Conservation (phyloP, 495 filamentous ascomycete genomes). For the Talaromyces stipitatus region DNA sequence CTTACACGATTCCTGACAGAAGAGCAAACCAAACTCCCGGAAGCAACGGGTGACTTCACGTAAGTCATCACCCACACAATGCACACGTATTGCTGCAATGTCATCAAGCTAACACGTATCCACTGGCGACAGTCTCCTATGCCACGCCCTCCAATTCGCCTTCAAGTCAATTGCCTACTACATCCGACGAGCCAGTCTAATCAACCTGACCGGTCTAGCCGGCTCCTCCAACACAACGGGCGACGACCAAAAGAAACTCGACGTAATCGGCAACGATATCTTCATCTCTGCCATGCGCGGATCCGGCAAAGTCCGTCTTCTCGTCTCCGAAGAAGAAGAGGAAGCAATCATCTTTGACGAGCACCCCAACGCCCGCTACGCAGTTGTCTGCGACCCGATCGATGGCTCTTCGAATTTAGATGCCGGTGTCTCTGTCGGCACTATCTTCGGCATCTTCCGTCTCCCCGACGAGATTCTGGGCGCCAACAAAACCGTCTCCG, state of each 20-base stretch:
- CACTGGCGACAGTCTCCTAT: conserved; percentile 61
- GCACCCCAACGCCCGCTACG: conserved; percentile 74
- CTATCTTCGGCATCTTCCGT: conserved; percentile 93
- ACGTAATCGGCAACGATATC: conserved; percentile 96
- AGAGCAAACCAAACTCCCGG: conserved; percentile 85
- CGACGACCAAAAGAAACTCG: conserved; percentile 98
- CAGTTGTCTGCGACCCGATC: conserved; percentile 95
- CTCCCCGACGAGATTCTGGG: conserved; percentile 64
- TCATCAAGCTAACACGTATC: neutral
- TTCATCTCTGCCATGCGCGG: conserved; percentile 92
- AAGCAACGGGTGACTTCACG: conserved; percentile 98
- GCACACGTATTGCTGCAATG: neutral
- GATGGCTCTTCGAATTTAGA: conserved; percentile 97
- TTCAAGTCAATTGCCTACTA: conserved; percentile 99
- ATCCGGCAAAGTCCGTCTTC: conserved; percentile 77
- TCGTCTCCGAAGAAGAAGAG: conserved; percentile 97
- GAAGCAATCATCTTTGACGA: conserved; percentile 82
- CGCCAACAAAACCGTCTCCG: conserved; percentile 46
- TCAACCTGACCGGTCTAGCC: conserved; percentile 91
- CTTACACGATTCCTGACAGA: conserved; percentile 93
- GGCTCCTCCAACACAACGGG: conserved; percentile 93
- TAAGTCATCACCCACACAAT: conserved; percentile 30
- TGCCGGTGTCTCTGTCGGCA: conserved; percentile 95
- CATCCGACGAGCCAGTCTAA: conserved; percentile 93
- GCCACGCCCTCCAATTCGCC: conserved; percentile 96